phyloP scores from a whole-genome alignment of 495 filamentous ascomycete species.

The Darksidea phi region DNA sequence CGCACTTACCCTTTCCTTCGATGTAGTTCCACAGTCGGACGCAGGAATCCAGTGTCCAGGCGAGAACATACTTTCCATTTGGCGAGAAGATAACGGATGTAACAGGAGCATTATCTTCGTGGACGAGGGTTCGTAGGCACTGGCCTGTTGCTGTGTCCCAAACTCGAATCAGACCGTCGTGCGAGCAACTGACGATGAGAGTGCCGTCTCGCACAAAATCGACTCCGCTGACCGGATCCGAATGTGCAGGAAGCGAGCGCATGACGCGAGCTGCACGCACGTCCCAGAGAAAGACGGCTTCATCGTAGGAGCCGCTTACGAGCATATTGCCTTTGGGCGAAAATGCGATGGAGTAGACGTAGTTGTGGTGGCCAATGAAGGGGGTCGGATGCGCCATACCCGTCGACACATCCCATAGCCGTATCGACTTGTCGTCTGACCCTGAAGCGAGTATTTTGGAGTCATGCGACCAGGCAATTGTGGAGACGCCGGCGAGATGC shows the following conservation, averaged over 20 bases:
- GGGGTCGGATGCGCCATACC: constrained; percentile 63
- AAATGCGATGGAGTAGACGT: constrained; percentile 90
- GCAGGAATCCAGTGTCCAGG: constrained; percentile 86
- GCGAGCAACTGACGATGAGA: constrained; percentile 80
- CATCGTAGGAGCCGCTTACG: constrained; percentile 91
- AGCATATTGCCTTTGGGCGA: constrained; percentile 96
- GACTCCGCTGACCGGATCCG: constrained; percentile 89
- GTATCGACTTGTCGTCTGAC: constrained; percentile 92
- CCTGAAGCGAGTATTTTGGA: constrained; percentile 82
- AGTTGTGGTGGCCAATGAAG: constrained; percentile 88
- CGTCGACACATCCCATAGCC: constrained; percentile 84
- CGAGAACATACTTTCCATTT: constrained; percentile 88
- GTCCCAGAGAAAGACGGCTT: constrained; percentile 96
- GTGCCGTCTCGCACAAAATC: constrained; percentile 93
- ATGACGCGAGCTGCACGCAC: constrained; percentile 79
- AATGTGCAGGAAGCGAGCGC: constrained; percentile 89
- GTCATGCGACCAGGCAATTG: constrained; percentile 87
- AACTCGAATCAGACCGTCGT: constrained; percentile 86
- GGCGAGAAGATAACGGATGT: constrained; percentile 89
- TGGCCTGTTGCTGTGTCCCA: constrained; percentile 97
- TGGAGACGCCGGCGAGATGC: constrained; percentile 87
- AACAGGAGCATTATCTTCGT: constrained; percentile 93
- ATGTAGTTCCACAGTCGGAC: constrained; percentile 94
- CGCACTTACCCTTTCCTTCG: constrained; percentile 74
- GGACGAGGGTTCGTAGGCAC: constrained; percentile 88